Evolutionary conservation across 805 yeast species (phyloP).

Genomic region (Pichia sporocuriosa): DNA sequence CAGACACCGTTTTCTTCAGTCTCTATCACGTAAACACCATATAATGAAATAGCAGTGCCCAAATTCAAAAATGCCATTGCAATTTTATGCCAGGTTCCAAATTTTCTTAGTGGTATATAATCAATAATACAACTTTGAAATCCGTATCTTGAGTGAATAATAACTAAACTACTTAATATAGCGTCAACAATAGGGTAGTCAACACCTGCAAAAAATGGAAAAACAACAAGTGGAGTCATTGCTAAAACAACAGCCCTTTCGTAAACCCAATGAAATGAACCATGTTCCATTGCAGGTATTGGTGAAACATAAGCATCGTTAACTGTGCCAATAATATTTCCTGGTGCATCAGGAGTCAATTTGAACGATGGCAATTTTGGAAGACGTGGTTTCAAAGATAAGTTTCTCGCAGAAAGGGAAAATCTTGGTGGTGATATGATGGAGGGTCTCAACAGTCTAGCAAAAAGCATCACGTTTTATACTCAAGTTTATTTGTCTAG

Average conservation of each 20-base stretch:
- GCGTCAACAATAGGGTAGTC: conserved; percentile 69
- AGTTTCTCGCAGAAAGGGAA: conserved; percentile 1
- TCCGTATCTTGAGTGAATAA: conserved; percentile 81
- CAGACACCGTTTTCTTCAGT: conserved; percentile 75
- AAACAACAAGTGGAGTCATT: conserved; percentile 67
- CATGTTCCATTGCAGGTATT: conserved; percentile 54
- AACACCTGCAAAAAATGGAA: conserved; percentile 74
- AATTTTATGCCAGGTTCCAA: conserved; percentile 65
- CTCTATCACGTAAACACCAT: conserved; percentile 79
- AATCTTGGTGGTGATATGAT: not conserved
- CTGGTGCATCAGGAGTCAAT: conserved; percentile 77
- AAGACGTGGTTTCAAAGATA: conserved; percentile 21
- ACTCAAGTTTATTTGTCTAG: too few relatives aligned
- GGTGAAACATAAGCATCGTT: conserved; percentile 82
- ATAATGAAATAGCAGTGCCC: conserved; percentile 64
- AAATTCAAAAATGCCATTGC: conserved; percentile 63
- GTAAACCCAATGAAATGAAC: conserved; percentile 90
- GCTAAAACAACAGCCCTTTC: conserved; percentile 68
- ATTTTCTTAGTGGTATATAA: conserved; percentile 82
- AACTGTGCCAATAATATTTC: conserved; percentile 85
- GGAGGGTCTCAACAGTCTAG: conserved; percentile 7
- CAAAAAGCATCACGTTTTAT: conserved; percentile 3
- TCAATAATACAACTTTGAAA: conserved; percentile 88
- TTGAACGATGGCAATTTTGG: conserved; percentile 32
- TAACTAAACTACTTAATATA: conserved; percentile 51